phyloP scores from a whole-genome alignment of 305 asterid genomes.

The Fraxinus angustifolia region DNA sequence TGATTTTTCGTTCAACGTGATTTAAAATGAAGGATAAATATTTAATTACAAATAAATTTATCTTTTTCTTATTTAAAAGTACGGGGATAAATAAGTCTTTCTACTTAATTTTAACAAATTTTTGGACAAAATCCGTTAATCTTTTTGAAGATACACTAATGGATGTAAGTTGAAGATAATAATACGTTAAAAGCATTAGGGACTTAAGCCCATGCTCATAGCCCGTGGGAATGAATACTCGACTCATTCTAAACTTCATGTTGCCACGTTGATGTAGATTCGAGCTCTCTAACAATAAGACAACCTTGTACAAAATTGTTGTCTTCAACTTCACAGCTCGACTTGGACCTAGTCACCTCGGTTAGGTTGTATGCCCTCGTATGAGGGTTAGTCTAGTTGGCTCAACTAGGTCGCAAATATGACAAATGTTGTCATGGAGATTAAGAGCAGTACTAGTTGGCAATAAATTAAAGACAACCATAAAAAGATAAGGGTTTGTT shows the following conservation, averaged over 20 bases:
- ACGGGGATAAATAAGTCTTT: no score
- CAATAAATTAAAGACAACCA: no score
- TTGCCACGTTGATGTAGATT: neutral
- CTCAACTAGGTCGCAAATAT: neutral
- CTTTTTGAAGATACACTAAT: neutral
- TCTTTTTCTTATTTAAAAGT: neutral
- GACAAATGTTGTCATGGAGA: no score
- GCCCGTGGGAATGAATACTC: neutral
- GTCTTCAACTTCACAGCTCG: neutral
- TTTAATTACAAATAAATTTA: no score
- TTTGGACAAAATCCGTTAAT: neutral
- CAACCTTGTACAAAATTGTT: neutral
- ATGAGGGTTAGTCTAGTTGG: neutral
- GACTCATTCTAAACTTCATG: neutral
- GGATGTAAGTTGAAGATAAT: neutral
- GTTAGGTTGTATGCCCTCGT: neutral
- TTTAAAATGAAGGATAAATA: neutral
- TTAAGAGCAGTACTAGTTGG: no score
- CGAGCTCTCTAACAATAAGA: neutral
- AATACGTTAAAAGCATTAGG: neutral
- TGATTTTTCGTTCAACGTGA: neutral
- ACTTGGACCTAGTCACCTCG: neutral
- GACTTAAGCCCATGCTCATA: neutral
- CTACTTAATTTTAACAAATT: neutral
- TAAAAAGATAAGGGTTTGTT: slow-evolving; percentile 5